phyloP scores from a whole-genome alignment of 306 rosid genomes.

The Inga oerstediana region DNA sequence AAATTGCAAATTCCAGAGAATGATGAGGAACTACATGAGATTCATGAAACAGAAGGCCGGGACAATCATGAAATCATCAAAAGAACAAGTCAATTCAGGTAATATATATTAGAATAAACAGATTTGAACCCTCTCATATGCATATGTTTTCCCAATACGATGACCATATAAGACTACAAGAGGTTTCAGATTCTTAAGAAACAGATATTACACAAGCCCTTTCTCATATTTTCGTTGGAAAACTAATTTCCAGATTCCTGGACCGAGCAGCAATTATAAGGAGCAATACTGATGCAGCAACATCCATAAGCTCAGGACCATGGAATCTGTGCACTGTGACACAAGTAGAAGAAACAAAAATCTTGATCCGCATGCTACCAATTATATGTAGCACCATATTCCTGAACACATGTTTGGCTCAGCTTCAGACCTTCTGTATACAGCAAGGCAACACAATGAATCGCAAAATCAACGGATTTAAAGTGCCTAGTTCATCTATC shows the following conservation, averaged over 20 bases:
- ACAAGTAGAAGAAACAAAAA: constrained; percentile 90
- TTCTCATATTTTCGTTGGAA: constrained; percentile 4
- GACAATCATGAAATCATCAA: constrained; percentile 52
- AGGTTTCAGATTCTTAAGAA: background rate
- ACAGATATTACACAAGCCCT: background rate
- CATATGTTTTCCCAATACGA: background rate
- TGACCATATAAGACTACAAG: background rate
- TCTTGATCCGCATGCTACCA: constrained; percentile 82
- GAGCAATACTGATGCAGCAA: constrained; percentile 24
- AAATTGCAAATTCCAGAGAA: constrained; percentile 58
- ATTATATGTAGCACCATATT: constrained; percentile 79
- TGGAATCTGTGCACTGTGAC: constrained; percentile 80
- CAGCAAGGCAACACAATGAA: constrained; percentile 79
- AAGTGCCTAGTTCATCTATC: constrained; percentile 71
- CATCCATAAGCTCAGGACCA: constrained; percentile 35
- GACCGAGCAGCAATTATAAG: constrained; percentile 65
- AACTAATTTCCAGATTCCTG: constrained; percentile 54
- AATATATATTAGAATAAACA: background rate
- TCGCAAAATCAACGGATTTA: constrained; percentile 49
- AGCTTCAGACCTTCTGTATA: constrained; percentile 79
- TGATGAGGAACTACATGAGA: constrained; percentile 47
- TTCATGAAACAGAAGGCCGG: constrained; percentile 45
- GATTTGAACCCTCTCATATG: background rate
- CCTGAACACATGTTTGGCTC: constrained; percentile 87
- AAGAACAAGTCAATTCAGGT: constrained; percentile 86